phyloP scores from a whole-genome alignment of 2,329 filamentous ascomycete species.

The Lasiodiplodia hormozganensis region DNA sequence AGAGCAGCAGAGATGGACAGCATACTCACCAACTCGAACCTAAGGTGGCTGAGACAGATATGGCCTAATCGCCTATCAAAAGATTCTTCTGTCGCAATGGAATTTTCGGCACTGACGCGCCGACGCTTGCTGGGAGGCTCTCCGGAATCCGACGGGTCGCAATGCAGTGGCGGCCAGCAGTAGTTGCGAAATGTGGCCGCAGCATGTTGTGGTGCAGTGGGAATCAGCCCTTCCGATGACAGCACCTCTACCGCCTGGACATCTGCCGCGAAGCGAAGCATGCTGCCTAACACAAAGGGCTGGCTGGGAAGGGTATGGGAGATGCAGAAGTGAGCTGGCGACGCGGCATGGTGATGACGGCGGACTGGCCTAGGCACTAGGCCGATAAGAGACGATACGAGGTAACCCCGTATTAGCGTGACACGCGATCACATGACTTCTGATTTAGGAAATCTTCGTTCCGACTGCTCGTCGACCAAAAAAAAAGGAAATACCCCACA shows the following conservation, averaged over 20 bases:
- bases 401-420: background rate
- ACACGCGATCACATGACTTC: constrained; percentile 6
- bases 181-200: constrained; percentile 9
- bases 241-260: background rate
- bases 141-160: background rate
- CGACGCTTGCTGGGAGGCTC: constrained; percentile 21
- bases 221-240: background rate
- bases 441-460: background rate
- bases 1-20: too few relatives aligned
- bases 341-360: constrained; percentile 2
- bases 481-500: too few relatives aligned
- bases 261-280: background rate
- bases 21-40: constrained; percentile 2
- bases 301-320: background rate
- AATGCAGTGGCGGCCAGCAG: constrained; percentile 11
- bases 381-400: background rate
- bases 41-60: background rate
- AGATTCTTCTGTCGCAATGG: background rate
- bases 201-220: background rate
- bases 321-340: constrained; percentile 3
- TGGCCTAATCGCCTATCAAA: too few relatives aligned
- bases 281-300: background rate
- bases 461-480: background rate
- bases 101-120: background rate
- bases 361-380: background rate